phyloP scores from a whole-genome alignment of 2,329 filamentous ascomycete species.

The Aspergillus sp. region DNA sequence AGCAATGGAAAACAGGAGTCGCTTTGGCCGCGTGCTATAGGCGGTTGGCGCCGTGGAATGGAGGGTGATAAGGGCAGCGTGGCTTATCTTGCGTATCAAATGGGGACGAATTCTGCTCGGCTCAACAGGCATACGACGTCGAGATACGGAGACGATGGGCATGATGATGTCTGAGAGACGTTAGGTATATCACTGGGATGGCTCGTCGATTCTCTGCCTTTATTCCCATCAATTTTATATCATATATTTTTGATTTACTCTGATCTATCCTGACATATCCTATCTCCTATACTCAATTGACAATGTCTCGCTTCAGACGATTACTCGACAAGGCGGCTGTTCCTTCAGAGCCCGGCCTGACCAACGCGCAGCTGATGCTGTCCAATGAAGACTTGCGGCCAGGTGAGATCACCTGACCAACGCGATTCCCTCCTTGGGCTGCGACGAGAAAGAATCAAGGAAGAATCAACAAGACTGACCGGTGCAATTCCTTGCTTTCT shows the following conservation, averaged over 20 bases:
- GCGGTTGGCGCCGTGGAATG: too few relatives aligned
- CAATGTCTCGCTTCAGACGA: slow-evolving; percentile 23
- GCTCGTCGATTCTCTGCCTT: background rate
- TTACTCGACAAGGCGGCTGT: slow-evolving; percentile 61
- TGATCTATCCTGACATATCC: background rate
- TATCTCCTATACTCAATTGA: slow-evolving; percentile 1
- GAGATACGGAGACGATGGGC: background rate
- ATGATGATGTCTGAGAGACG: background rate
- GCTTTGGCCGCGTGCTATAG: too few relatives aligned
- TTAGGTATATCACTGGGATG: background rate
- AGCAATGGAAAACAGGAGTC: too few relatives aligned
- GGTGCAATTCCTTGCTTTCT: slow-evolving; percentile 10
- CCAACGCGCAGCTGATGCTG: slow-evolving; percentile 76
- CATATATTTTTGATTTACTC: background rate
- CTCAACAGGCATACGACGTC: background rate
- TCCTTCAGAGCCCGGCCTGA: slow-evolving; percentile 70
- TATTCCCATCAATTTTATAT: background rate
- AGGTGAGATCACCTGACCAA: slow-evolving; percentile 30
- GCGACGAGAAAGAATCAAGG: background rate
- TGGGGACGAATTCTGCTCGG: too few relatives aligned
- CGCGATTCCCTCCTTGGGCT: too few relatives aligned
- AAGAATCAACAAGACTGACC: slow-evolving; percentile 6
- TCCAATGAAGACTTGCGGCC: slow-evolving; percentile 77
- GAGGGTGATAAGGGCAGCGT: too few relatives aligned
- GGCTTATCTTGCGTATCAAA: too few relatives aligned